Percentiles rank a stretch among this genome's conserved stretches.
phyloP scores from a whole-genome alignment of 2,329 filamentous ascomycete species.

The Samsoniella hepiali region DNA sequence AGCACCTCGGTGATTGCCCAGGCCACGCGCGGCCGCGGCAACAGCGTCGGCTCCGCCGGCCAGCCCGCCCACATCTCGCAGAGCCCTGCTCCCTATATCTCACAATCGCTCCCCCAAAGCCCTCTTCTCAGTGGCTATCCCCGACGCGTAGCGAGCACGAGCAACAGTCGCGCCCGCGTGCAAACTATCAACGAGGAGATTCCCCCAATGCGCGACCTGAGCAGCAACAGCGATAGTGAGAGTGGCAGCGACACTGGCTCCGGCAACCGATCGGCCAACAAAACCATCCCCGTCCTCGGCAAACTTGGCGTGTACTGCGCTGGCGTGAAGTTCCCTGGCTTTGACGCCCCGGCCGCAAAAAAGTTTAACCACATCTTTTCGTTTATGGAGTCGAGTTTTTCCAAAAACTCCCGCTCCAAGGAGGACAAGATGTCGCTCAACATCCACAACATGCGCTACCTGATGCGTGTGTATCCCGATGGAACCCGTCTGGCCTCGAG shows the following conservation, averaged over 20 bases:
- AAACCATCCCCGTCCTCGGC: constrained; percentile 79
- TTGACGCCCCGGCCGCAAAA: constrained; percentile 74
- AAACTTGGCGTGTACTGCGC: constrained; percentile 76
- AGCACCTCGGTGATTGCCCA: constrained; percentile 33
- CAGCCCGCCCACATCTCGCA: constrained; percentile 53
- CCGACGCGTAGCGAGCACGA: constrained; percentile 47
- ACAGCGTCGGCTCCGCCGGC: constrained; percentile 72
- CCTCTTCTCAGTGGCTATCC: constrained; percentile 50
- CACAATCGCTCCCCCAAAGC: constrained; percentile 52
- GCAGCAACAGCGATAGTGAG: constrained; percentile 78
- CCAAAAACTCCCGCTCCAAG: constrained; percentile 71
- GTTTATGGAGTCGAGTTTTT: constrained; percentile 85
- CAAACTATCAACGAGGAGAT: constrained; percentile 57
- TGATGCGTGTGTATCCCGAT: constrained; percentile 93
- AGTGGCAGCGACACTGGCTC: constrained; percentile 58
- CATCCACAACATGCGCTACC: constrained; percentile 83
- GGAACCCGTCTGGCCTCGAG: constrained; percentile 77
- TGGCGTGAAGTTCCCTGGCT: constrained; percentile 78
- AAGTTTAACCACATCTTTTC: constrained; percentile 94
- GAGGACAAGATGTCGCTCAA: constrained; percentile 76
- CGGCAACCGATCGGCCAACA: constrained; percentile 64
- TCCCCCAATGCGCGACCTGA: constrained; percentile 54
- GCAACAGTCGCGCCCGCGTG: constrained; percentile 45
- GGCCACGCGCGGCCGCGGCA: constrained; percentile 52
- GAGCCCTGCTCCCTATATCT: constrained; percentile 45